phyloP scores from a whole-genome alignment of 1,284 basidiomycete species.

The Fomitopsis palustris region DNA sequence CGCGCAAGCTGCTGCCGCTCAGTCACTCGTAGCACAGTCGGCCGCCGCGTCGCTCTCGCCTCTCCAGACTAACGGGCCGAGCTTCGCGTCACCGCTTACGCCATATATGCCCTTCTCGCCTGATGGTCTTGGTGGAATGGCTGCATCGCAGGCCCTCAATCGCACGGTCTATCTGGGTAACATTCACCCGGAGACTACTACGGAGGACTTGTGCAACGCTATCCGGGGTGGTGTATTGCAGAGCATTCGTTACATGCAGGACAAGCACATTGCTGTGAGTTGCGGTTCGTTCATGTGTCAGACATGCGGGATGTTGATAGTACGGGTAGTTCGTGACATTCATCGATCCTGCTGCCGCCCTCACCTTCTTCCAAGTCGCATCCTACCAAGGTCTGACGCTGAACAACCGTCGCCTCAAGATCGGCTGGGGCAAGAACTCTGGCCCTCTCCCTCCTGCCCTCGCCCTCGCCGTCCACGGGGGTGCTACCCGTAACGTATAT shows the following conservation, averaged over 20 bases:
- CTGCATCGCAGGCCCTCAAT: conserved; percentile 61
- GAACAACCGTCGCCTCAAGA: conserved; percentile 88
- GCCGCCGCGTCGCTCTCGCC: conserved; percentile 37
- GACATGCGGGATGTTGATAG: neutral
- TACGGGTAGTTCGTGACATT: conserved; percentile 79
- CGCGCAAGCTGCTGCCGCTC: conserved; percentile 78
- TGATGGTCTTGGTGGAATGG: conserved; percentile 39
- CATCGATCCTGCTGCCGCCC: conserved; percentile 84
- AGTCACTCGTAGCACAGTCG: conserved; percentile 68
- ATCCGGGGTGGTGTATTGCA: conserved; percentile 90
- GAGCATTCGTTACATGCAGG: conserved; percentile 87
- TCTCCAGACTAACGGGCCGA: conserved; percentile 23
- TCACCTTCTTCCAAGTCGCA: conserved; percentile 89
- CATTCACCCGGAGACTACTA: conserved; percentile 88
- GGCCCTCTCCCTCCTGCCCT: conserved; percentile 81
- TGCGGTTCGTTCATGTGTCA: neutral
- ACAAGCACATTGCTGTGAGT: conserved; percentile 90
- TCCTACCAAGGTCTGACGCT: conserved; percentile 84
- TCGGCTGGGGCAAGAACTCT: conserved; percentile 93
- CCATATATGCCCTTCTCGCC: conserved; percentile 59
- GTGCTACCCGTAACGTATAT: conserved; percentile 93
- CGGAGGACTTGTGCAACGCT: conserved; percentile 92
- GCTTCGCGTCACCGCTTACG: conserved; percentile 45
- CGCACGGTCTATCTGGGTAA: conserved; percentile 92
- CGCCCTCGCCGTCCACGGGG: conserved; percentile 83